These are phyloP conservation scores for Leccinum fuscescens DNA, from an alignment of 1,284 basidiomycete genomes.

Conservation along the genomic window DNA sequence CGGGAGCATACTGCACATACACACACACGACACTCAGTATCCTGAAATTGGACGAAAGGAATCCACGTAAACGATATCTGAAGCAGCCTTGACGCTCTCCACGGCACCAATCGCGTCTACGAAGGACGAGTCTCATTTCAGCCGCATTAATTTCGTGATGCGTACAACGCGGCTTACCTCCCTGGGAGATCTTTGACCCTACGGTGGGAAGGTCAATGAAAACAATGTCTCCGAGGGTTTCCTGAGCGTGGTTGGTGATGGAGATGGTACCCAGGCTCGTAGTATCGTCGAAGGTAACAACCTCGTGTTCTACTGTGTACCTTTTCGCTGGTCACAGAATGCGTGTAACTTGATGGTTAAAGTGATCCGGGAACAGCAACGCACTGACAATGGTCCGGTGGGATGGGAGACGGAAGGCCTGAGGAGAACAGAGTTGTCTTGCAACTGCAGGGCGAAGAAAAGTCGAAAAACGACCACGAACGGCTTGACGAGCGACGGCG, in stretches of 20 bases:
- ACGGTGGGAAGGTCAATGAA: conserved; percentile 88
- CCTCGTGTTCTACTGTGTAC: conserved; percentile 92
- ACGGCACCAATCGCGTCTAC: conserved; percentile 92
- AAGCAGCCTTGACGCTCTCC: conserved; percentile 97
- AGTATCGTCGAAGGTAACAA: conserved; percentile 76
- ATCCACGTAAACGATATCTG: conserved; percentile 75
- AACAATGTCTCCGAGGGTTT: conserved; percentile 91
- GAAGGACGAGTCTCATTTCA: conserved; percentile 2
- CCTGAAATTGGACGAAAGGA: background rate
- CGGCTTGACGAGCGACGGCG: conserved; percentile 19
- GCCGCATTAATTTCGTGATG: conserved; percentile 1
- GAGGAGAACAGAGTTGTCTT: background rate
- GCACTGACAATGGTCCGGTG: conserved; percentile 32
- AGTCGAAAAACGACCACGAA: conserved; percentile 17
- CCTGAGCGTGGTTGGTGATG: conserved; percentile 93
- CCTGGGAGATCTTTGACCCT: conserved; percentile 71
- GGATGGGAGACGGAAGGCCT: conserved; percentile 7
- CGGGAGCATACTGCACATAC: conserved; percentile 76
- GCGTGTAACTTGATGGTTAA: background rate
- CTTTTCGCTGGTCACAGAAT: conserved; percentile 57
- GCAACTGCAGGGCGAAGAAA: conserved; percentile 1
- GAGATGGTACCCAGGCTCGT: conserved; percentile 82
- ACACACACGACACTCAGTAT: conserved; percentile 11
- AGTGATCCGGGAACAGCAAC: conserved; percentile 7
- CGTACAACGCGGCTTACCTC: conserved; percentile 57